Percentiles rank a stretch among this genome's conserved stretches.
Conservation (phyloP, 148 eudicot genomes). For the Nepenthes mirabilis region DNA sequence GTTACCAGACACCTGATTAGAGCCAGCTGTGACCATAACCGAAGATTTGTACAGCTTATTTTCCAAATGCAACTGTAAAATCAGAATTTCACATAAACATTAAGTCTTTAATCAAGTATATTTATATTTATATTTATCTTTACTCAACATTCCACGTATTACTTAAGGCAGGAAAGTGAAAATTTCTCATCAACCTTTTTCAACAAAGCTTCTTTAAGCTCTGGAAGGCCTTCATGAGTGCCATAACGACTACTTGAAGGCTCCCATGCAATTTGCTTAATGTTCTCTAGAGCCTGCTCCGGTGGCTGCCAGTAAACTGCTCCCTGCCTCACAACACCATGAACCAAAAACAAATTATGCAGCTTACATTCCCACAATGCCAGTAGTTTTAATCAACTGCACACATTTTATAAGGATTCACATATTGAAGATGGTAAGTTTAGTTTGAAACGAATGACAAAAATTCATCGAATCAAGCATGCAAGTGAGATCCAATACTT, state of each 20-base stretch:
- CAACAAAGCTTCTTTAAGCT: constrained; percentile 16
- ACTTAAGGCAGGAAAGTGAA: background rate
- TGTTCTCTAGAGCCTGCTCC: constrained; percentile 17
- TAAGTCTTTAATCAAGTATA: no score
- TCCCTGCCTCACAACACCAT: constrained; percentile 12
- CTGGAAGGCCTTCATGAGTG: constrained; percentile 26
- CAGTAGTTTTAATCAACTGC: background rate
- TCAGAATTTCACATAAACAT: background rate
- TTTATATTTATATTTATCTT: background rate
- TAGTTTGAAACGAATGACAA: no score
- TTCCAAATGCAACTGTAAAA: constrained; percentile 15
- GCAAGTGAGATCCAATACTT: no score
- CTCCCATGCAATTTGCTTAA: constrained; percentile 12
- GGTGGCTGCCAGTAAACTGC: constrained; percentile 30
- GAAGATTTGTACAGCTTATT: constrained; percentile 16
- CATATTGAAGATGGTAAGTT: no score
- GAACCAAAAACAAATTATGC: background rate
- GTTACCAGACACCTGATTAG: constrained; percentile 16
- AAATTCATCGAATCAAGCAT: no score
- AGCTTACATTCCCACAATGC: background rate
- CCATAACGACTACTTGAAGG: constrained; percentile 22
- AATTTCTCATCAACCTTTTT: constrained; percentile 7
- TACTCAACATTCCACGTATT: background rate
- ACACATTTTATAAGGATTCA: no score
- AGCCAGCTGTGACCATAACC: constrained; percentile 27